Evolutionary conservation across 768 basidiomycete genomes (phyloP).

Genomic region (Tylopilus sp.): DNA sequence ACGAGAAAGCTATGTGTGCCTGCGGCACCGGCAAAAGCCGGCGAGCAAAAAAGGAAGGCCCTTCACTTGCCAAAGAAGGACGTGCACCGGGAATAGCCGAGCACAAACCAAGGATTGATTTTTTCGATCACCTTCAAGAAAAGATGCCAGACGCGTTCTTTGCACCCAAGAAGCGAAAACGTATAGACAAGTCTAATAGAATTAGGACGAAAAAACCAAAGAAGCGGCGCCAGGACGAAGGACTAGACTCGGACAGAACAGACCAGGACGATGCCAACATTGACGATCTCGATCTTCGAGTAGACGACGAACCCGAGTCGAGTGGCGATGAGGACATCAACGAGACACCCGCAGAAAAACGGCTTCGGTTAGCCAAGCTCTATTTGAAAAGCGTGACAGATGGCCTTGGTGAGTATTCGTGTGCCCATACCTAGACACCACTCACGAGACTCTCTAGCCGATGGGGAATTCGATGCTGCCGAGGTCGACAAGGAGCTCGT

Average conservation of each 20-base stretch:
- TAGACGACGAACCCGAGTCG: constrained; percentile 49
- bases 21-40: too few relatives aligned
- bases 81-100: constrained; percentile 16
- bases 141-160: constrained; percentile 86
- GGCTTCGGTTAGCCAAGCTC: constrained; percentile 84
- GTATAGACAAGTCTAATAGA: constrained; percentile 33
- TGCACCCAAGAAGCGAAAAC: constrained; percentile 62
- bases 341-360: constrained; percentile 92
- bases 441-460: constrained; percentile 40
- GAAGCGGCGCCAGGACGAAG: constrained; percentile 47
- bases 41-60: too few relatives aligned
- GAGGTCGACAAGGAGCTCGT: constrained; percentile 94
- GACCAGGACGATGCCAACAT: constrained; percentile 51
- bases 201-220: constrained; percentile 21
- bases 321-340: constrained; percentile 83
- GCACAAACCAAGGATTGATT: constrained; percentile 6
- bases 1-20: too few relatives aligned
- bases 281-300: constrained; percentile 74
- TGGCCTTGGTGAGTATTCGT: constrained; percentile 50
- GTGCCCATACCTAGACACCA: neutral
- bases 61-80: constrained; percentile 5
- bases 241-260: constrained; percentile 60
- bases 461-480: constrained; percentile 91
- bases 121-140: constrained; percentile 14
- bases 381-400: constrained; percentile 86